Percentiles rank a stretch among this genome's conserved stretches.
Conservation (phyloP, 164 flowering plant genomes). For the Macadamia tetraphylla region DNA sequence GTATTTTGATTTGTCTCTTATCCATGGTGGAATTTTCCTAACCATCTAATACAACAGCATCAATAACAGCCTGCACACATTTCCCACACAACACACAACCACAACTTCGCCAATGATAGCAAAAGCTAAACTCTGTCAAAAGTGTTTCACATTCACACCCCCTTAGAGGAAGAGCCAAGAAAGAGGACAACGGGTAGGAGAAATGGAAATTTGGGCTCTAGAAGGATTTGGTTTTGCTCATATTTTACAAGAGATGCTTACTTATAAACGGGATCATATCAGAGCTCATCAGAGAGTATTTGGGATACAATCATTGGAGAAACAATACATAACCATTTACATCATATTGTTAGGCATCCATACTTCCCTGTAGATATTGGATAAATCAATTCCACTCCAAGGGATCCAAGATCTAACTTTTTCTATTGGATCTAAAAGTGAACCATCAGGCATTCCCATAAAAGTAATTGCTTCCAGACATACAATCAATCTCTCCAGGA, state of each 20-base stretch:
- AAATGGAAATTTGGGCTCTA: too few species aligned
- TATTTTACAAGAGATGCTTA: too few species aligned
- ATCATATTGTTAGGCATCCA: constrained; percentile 33
- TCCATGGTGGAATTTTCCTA: constrained; percentile 1
- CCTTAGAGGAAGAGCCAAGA: too few species aligned
- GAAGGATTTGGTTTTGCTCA: too few species aligned
- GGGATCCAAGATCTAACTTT: constrained; percentile 59
- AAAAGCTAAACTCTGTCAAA: constrained; percentile 20
- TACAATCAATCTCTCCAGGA: not conserved
- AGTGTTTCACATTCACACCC: constrained; percentile 39
- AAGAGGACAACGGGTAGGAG: too few species aligned
- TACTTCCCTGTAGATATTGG: constrained; percentile 18
- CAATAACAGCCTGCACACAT: constrained; percentile 39
- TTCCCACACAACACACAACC: constrained; percentile 57
- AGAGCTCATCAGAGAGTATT: too few species aligned
- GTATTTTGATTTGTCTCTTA: constrained; percentile 17
- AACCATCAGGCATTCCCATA: constrained; percentile 28
- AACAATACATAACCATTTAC: constrained; percentile 6
- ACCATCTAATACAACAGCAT: constrained; percentile 15
- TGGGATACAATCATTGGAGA: too few species aligned
- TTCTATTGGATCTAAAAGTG: constrained; percentile 38
- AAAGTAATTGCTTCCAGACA: not conserved
- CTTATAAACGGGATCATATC: too few species aligned
- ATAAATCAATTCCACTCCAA: constrained; percentile 24
- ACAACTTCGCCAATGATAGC: constrained; percentile 56